phyloP scores from a whole-genome alignment of 768 basidiomycete species.

The Suillus paluster region DNA sequence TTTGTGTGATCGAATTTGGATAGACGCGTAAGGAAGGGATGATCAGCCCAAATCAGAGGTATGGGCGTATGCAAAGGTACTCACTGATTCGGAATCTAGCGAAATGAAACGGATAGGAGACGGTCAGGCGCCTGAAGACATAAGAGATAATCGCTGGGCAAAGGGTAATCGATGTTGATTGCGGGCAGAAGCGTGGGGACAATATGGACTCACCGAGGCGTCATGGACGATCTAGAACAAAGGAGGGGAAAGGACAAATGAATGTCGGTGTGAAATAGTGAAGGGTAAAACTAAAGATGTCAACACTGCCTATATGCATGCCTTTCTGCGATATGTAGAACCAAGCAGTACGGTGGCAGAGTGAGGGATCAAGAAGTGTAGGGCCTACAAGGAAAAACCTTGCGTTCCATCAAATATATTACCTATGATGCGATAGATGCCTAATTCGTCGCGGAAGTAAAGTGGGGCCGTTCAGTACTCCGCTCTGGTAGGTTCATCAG shows the following conservation, averaged over 20 bases:
- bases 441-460: constrained; percentile 1
- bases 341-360: background rate
- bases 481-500: constrained; percentile 1
- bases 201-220: constrained; percentile 1
- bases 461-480: constrained; percentile 4
- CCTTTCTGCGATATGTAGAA: background rate
- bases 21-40: constrained; percentile 3
- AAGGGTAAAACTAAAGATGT: background rate
- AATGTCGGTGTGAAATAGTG: background rate
- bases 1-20: constrained; percentile 4
- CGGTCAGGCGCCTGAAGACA: background rate
- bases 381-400: background rate
- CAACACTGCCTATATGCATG: background rate
- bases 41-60: constrained; percentile 3
- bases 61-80: background rate
- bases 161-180: constrained; percentile 3
- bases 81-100: constrained; percentile 1
- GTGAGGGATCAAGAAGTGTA: background rate
- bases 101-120: constrained; percentile 7
- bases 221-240: constrained; percentile 3
- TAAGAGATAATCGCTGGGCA: constrained; percentile 8
- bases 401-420: background rate
- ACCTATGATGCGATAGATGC: background rate
- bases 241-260: background rate
- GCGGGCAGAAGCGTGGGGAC: constrained; percentile 2